Evolutionary conservation across 176 grass and related monocot species (phyloP).

Genomic region (Tuctoria greenei): DNA sequence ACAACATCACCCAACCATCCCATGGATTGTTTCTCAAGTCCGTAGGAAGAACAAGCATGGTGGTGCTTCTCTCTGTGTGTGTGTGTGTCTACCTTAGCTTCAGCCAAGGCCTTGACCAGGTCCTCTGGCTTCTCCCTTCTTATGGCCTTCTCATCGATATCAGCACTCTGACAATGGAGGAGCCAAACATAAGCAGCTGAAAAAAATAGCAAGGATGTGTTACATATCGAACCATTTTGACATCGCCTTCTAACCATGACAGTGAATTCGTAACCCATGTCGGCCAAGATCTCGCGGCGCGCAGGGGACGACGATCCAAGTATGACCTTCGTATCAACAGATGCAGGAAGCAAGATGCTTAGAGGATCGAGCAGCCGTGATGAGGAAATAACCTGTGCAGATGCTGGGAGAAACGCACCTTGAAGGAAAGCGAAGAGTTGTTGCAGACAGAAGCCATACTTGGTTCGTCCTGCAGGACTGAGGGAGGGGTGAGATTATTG

Average conservation of each 20-base stretch:
- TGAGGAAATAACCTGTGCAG: not conserved
- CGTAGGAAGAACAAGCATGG: not conserved
- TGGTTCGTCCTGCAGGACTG: not conserved
- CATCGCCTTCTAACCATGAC: constrained; percentile 44
- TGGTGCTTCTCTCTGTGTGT: no score
- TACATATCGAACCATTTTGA: not conserved
- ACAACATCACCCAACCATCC: not conserved
- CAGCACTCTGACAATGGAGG: constrained; percentile 45
- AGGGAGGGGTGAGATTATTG: no score
- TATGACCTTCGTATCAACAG: constrained; percentile 44
- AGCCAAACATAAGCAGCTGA: not conserved
- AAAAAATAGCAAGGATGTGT: not conserved
- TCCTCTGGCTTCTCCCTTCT: constrained; percentile 66
- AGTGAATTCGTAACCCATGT: constrained; percentile 74
- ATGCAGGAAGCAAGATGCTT: not conserved
- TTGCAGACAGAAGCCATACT: constrained; percentile 18
- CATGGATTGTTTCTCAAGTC: not conserved
- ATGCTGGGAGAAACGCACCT: not conserved
- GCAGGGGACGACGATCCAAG: constrained; percentile 75
- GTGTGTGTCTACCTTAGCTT: constrained; percentile 65
- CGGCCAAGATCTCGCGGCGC: constrained; percentile 57
- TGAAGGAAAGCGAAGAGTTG: constrained; percentile 2
- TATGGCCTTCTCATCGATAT: constrained; percentile 81
- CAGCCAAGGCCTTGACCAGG: constrained; percentile 66
- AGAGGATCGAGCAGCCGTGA: not conserved